phyloP scores from a whole-genome alignment of 1,139 yeast genomes.

The Wickerhamomyces sp. region DNA sequence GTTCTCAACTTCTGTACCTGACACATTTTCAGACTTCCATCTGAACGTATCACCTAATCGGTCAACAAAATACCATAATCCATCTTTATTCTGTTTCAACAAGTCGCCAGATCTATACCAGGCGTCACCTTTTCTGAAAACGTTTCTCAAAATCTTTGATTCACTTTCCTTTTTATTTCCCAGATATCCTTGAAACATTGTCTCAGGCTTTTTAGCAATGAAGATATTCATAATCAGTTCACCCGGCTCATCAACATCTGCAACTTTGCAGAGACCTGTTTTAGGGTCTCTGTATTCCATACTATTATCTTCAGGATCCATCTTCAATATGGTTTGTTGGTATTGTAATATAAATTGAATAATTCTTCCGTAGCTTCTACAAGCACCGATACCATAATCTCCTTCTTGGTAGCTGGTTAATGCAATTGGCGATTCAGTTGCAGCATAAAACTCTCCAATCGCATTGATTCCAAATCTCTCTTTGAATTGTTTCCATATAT shows the following conservation, averaged over 20 bases:
- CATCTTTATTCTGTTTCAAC: conserved; percentile 62
- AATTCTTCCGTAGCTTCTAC: conserved; percentile 75
- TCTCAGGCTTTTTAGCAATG: conserved; percentile 57
- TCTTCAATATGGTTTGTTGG: conserved; percentile 60
- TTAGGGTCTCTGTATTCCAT: conserved; percentile 65
- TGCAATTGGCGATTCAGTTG: conserved; percentile 91
- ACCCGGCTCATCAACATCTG: conserved; percentile 68
- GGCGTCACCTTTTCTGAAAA: conserved; percentile 83
- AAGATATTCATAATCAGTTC: conserved; percentile 77
- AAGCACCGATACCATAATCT: conserved; percentile 83
- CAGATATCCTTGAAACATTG: conserved; percentile 86
- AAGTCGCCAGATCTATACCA: conserved; percentile 91
- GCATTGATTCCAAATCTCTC: conserved; percentile 67
- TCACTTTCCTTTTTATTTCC: conserved; percentile 78
- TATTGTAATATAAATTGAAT: conserved; percentile 50
- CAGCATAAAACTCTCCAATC: conserved; percentile 90
- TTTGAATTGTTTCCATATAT: conserved; percentile 83
- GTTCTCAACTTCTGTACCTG: conserved; percentile 91
- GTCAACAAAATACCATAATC: conserved; percentile 81
- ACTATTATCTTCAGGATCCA: conserved; percentile 80
- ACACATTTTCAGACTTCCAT: conserved; percentile 96
- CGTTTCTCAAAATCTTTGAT: conserved; percentile 68
- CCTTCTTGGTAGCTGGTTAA: conserved; percentile 80
- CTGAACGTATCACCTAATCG: conserved; percentile 94
- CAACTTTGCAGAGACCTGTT: conserved; percentile 57